A percentile compares a stretch with the other conserved stretches of the same genome.
These are phyloP conservation scores for Fusarium sp. DNA, from an alignment of 2,329 filamentous ascomycete genomes.

Conservation along the genomic window DNA sequence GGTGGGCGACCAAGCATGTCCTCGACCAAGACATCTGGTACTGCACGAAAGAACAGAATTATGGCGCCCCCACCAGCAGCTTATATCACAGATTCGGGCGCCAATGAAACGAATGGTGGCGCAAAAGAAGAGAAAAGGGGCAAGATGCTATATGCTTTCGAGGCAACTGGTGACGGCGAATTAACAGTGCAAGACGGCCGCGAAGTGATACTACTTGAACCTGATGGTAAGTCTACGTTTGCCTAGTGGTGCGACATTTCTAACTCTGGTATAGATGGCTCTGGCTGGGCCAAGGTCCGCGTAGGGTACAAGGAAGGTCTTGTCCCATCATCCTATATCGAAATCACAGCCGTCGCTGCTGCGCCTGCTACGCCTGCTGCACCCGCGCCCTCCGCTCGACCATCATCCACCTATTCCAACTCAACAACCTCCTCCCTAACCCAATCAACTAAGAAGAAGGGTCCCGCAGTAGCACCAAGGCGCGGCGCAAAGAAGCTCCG, in stretches of 20 bases:
- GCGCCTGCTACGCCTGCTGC: conserved; percentile 57
- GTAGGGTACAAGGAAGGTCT: conserved; percentile 82
- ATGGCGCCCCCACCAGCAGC: conserved; percentile 88
- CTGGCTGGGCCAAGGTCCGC: conserved; percentile 90
- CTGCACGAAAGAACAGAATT: conserved; percentile 74
- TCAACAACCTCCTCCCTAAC: conserved; percentile 62
- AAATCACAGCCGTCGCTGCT: conserved; percentile 65
- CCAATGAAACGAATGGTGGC: conserved; percentile 61
- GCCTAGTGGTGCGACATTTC: conserved; percentile 3
- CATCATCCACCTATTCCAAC: conserved; percentile 82
- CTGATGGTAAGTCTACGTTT: conserved; percentile 79
- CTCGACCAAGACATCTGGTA: conserved; percentile 48
- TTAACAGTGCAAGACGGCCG: conserved; percentile 83
- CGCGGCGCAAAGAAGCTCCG: conserved; percentile 93
- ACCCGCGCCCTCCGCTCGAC: conserved; percentile 66
- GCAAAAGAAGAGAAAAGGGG: conserved; percentile 69
- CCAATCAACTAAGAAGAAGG: conserved; percentile 79
- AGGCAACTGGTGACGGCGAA: conserved; percentile 84
- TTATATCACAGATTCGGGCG: conserved; percentile 78
- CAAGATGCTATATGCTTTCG: conserved; percentile 91
- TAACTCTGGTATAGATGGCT: conserved; percentile 74
- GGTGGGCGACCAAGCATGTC: conserved; percentile 48
- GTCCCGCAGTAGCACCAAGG: conserved; percentile 89
- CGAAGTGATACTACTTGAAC: conserved; percentile 82
- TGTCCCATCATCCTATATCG: conserved; percentile 88